These are phyloP conservation scores for Prototheca stagnorum DNA, from an alignment of 163 green algal genomes.

Conservation along the genomic window DNA sequence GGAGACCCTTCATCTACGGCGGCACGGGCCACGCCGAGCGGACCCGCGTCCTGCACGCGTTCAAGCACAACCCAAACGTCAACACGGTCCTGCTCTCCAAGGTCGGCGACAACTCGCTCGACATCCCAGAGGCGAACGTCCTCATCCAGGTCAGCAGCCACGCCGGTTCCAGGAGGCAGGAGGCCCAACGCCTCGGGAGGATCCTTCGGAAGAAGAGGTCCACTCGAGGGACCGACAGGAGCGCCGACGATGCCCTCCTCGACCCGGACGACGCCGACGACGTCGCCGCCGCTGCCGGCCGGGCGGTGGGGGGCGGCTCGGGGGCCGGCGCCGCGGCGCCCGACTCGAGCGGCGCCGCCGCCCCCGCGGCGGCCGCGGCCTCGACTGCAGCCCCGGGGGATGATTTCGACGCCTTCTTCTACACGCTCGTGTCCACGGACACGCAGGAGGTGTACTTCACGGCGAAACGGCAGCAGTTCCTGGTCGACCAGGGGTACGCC, in stretches of 20 bases:
- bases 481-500: conserved; percentile 95
- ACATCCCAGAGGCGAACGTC: conserved; percentile 98
- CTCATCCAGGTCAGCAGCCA: conserved; percentile 96
- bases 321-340: too few species aligned
- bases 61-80: conserved; percentile 74
- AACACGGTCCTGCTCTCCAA: conserved; percentile 99
- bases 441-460: conserved; percentile 96
- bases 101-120: conserved; percentile 95
- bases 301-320: too few species aligned
- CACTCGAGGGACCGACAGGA: conserved; percentile 10
- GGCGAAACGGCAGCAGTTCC: conserved; percentile 94
- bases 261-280: too few species aligned
- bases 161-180: conserved; percentile 78
- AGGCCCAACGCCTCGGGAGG: conserved; percentile 88
- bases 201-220: conserved; percentile 87
- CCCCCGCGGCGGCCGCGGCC: background rate
- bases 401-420: conserved; percentile 98
- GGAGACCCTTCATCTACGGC: conserved; percentile 90
- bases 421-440: conserved; percentile 86
- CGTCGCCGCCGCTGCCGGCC: conserved; percentile 12
- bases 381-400: conserved; percentile 9
- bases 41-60: conserved; percentile 80
- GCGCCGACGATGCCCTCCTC: too few species aligned
- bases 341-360: background rate
- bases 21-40: conserved; percentile 77